Evolutionary conservation across 2,329 filamentous ascomycete species (phyloP).

Genomic region (Hawksworthiomyces lignivorus): DNA sequence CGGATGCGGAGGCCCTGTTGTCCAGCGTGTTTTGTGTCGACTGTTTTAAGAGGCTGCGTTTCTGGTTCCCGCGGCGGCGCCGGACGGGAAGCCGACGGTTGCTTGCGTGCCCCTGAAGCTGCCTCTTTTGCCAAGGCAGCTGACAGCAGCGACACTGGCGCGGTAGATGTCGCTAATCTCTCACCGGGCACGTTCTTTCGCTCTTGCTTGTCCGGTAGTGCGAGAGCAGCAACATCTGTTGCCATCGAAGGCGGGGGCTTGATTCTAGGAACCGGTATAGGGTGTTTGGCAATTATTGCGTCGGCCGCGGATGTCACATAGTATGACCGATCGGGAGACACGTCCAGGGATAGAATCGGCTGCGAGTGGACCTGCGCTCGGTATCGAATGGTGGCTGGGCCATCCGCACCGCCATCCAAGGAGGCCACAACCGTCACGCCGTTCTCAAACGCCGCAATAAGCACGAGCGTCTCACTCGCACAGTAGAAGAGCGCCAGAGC

Average conservation of each 20-base stretch:
- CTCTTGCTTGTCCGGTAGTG: background rate
- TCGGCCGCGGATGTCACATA: conserved; percentile 82
- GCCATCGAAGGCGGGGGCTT: conserved; percentile 1
- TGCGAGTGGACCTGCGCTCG: conserved; percentile 63
- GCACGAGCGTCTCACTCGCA: conserved; percentile 33
- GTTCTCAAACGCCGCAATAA: conserved; percentile 79
- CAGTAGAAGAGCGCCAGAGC: conserved; percentile 55
- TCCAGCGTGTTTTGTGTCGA: conserved; percentile 81
- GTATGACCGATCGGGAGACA: conserved; percentile 40
- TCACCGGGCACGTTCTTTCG: no score
- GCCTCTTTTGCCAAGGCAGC: conserved; percentile 18
- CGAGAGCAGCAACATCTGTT: background rate
- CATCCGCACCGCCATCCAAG: conserved; percentile 29
- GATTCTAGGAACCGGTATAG: conserved; percentile 48
- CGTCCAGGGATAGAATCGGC: conserved; percentile 68
- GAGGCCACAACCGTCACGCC: conserved; percentile 63
- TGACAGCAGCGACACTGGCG: conserved; percentile 21
- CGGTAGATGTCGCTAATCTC: no score
- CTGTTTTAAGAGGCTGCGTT: conserved; percentile 46
- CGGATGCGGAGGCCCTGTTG: conserved; percentile 76
- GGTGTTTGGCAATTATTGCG: conserved; percentile 68
- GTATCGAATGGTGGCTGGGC: conserved; percentile 49
- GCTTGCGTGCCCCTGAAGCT: background rate
- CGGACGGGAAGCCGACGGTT: conserved; percentile 2
- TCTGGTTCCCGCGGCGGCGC: conserved; percentile 13